Conservation (phyloP, 2,329 filamentous ascomycete genomes). For the Thielaviopsis punctulata region DNA sequence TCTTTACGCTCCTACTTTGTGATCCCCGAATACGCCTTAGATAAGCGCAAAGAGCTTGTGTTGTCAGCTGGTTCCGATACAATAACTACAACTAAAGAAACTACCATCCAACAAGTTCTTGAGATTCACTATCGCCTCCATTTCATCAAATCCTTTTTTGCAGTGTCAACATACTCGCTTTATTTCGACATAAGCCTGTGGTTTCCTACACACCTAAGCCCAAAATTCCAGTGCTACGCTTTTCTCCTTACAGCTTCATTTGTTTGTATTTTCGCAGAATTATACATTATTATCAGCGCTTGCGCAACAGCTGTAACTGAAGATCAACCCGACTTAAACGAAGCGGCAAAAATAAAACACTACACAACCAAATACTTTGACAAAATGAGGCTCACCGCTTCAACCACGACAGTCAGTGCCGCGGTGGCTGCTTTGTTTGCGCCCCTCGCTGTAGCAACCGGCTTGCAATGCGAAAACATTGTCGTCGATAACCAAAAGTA, state of each 20-base stretch:
- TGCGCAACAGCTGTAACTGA: background rate
- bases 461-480: conserved; percentile 46
- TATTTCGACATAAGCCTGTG: background rate
- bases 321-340: background rate
- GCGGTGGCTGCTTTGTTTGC: conserved; percentile 15
- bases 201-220: background rate
- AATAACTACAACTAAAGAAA: background rate
- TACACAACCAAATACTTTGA: too few species aligned
- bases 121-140: background rate
- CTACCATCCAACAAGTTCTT: background rate
- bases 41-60: background rate
- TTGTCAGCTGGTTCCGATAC: background rate
- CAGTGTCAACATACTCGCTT: too few species aligned
- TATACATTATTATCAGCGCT: background rate
- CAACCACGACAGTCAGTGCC: background rate
- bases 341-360: background rate
- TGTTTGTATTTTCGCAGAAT: too few species aligned
- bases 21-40: background rate
- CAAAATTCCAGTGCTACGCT: background rate
- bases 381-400: background rate
- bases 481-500: conserved; percentile 41
- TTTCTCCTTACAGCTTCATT: background rate
- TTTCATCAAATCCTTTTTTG: background rate
- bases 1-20: too few species aligned
- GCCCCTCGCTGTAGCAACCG: conserved; percentile 25